Base-by-base conservation (phyloP, 1,139 yeast genomes). In the Nakaseomyces bracarensis region DNA sequence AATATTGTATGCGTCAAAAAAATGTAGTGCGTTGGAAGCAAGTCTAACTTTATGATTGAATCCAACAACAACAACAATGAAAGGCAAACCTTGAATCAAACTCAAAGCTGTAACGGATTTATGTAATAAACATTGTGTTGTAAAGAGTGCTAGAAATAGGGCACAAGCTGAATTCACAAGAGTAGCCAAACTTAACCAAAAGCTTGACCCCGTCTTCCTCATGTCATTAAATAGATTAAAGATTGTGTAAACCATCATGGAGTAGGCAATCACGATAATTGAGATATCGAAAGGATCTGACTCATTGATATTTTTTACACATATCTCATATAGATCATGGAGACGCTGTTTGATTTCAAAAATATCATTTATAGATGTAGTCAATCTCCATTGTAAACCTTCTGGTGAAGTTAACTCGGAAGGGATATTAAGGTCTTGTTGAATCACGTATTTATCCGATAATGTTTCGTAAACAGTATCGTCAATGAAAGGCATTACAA, bases 11-110 rank as follows among this genome's bases (percentile, higher is more conserved):
- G 49, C 58, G 42, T 57, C 54, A 43, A 55, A 58, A 42, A 63
- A 55, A 46, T 64, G 53, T 43, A 59, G 39, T 22, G 65, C 54
- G 39, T 71, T 65, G 22, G 79, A 71, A 1, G 96, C 84, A 51
- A 89, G 73, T 22, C 79, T 72, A 21, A 86, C 76, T 58, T 91
- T 87, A 62, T 85, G 86, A 58, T 87, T 89, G 66, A 91, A 91
- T 1, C 98, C 98, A 56, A 91, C 78, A 8, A 89, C 81, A 20
- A 95, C 91, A 16, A 89, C 95, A 55, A 91, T 72, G 64, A 91
- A 91, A 20, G 98, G 98, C 40, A 91, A 68, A 10, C 97, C 97
- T 68, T 91, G 97, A 42, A 91, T 77, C 52, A 91, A 70, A 47
- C 87, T 79, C 46, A 84, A 68, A 45, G 86, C 70, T 5, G 95